Evolutionary conservation across 108 stramenopile genomes (phyloP), one percentile per base, ranked within the genome.

Genomic region (Epithemia pelagica): DNA sequence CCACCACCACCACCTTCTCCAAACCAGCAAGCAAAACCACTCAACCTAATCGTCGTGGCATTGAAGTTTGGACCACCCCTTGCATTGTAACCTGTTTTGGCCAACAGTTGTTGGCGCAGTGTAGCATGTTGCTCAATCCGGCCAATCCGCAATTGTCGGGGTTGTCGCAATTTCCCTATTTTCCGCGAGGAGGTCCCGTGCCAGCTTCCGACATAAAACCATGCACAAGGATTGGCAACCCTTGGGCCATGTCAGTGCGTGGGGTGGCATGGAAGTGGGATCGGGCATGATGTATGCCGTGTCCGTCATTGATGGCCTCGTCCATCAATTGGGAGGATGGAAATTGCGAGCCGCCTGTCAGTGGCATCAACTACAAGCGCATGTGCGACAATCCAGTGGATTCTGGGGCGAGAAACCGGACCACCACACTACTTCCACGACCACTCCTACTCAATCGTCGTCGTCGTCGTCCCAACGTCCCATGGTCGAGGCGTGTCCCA

Each of bases 401-500:
- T 3, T 2, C n/a, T n/a, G 59, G 28, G 15, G 27, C 28, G 64
- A 77, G 53, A 22, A 46, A 32, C 15, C 27, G 52, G 56, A 58
- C n/a, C n/a, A n/a, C n/a, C n/a, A n/a, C n/a, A n/a, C n/a, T n/a
- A n/a, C n/a, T n/a, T n/a, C n/a, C n/a, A n/a, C n/a, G n/a, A n/a
- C n/a, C n/a, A n/a, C n/a, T n/a, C n/a, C n/a, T n/a, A n/a, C n/a
- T n/a, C n/a, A n/a, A n/a, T n/a, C n/a, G n/a, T n/a, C n/a, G n/a
- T n/a, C n/a, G n/a, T n/a, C n/a, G n/a, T n/a, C n/a, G n/a, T n/a
- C n/a, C n/a, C n/a, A n/a, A n/a, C n/a, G n/a, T 18, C 63, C 60
- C 24, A 32, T 19, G 2, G 62, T 25, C 18, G 71, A 66, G 29
- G 64, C 56, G 22, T 82, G 80, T 68, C 80, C 80, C 23, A 79